A percentile compares a stretch with the other conserved stretches of the same genome.
These are phyloP conservation scores for Solanum microdontum DNA, from an alignment of 257 asterid genomes.

Conservation along the genomic window DNA sequence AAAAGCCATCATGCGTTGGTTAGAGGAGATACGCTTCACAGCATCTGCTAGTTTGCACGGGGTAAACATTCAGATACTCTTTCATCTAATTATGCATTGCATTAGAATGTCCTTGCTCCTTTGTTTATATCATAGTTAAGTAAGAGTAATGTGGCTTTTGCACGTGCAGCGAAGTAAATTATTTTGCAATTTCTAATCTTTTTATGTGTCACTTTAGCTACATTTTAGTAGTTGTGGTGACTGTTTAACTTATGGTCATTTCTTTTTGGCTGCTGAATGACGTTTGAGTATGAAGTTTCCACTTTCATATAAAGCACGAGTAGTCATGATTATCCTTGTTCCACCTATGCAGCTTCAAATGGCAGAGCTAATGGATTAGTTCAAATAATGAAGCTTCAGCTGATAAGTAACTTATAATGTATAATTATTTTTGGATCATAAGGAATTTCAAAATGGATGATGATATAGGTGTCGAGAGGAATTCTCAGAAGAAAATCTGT, in stretches of 20 bases:
- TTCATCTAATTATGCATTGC: neutral
- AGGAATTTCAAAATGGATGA: neutral
- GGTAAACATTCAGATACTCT: constrained; percentile 32
- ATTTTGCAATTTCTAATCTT: neutral
- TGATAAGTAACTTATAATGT: neutral
- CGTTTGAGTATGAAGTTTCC: neutral
- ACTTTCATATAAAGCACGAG: neutral
- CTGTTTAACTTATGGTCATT: neutral
- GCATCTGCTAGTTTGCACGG: constrained; percentile 97
- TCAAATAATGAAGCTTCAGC: neutral
- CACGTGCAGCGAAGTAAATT: neutral
- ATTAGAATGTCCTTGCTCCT: neutral
- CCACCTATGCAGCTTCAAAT: neutral
- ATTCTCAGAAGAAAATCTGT: neutral
- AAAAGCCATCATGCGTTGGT: constrained; percentile 86
- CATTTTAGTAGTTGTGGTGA: neutral
- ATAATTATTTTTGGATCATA: neutral
- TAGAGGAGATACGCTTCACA: constrained; percentile 59
- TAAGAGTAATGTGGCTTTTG: neutral
- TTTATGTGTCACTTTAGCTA: neutral
- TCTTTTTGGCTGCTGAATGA: neutral
- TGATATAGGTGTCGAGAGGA: neutral
- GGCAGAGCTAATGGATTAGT: neutral
- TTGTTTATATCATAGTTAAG: neutral
- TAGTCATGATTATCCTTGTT: neutral